Evolutionary conservation across 495 filamentous ascomycete genomes (phyloP), one percentile per base, ranked within the genome.

Genomic region (Lindgomyces ingoldianus): DNA sequence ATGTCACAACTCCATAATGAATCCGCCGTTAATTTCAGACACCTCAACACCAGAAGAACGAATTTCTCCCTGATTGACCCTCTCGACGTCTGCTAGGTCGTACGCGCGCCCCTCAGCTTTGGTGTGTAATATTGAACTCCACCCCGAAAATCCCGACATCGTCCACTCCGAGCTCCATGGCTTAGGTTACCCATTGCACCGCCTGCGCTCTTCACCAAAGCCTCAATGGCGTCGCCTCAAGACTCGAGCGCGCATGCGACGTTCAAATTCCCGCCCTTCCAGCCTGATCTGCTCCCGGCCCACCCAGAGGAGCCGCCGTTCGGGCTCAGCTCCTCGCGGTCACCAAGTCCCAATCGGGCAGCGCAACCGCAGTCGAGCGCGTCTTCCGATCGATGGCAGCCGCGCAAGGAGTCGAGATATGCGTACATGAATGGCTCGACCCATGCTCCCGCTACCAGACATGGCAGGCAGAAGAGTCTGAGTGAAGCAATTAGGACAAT

Each of bases 401-500:
- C 83, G 33, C 77, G 79, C 47, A 79, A 77, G 64, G 83, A 84
- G 27, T 71, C 71, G 30, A 73, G 72, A 56, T 77, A 74, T 65
- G 77, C 79, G 57, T 68, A 84, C 74, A 61, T 79, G 64, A 79
- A 85, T 73, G 79, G 79, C 67, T 57, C 66, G 73, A 55, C 49
- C 78, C 78, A 83, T 61, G 49, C 67, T 50, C 48, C 60, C 14
- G n/a, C 49, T 0, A 51, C 55, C 11, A 54, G 59, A 64, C 90
- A 93, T 73, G 80, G 81, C 8, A 81, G 87, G 66, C 88, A 91
- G 73, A 92, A 89, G 78, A 95, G 91, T 75, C 81, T 96, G 67
- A 86, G 86, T 76, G 91, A 95, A 76, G 89, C 92, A 55, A 85
- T 96, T 66, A 85, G 81, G 57, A 91, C 86, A 3, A 91, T 96